Evolutionary conservation across 176 grass and related monocot genomes (phyloP).

Genomic region (Rhynchospora breviuscula): DNA sequence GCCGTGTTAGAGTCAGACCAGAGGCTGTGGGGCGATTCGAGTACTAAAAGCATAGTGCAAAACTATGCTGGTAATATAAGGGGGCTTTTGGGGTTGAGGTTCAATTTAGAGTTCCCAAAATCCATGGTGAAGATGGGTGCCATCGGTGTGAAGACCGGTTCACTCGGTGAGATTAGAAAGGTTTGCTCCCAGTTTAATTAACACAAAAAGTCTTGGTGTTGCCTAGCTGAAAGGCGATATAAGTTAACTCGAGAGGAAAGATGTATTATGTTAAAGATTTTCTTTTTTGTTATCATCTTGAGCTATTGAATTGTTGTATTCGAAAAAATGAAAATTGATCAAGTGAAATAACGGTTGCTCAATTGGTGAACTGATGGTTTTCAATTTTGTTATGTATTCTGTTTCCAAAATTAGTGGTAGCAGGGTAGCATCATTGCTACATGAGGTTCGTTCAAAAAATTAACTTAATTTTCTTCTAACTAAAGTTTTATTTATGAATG

Average conservation of each 20-base stretch:
- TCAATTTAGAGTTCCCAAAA: conserved; percentile 53
- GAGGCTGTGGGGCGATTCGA: conserved; percentile 61
- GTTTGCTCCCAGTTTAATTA: conserved; percentile 67
- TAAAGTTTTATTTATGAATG: not conserved
- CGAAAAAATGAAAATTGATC: no score
- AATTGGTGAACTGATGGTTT: no score
- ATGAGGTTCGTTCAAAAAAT: not conserved
- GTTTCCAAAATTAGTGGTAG: no score
- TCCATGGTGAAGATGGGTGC: conserved; percentile 51
- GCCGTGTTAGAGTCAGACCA: conserved; percentile 79
- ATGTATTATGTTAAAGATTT: no score
- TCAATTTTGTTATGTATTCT: no score
- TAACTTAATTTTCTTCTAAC: not conserved
- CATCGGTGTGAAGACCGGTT: conserved; percentile 60
- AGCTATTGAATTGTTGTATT: no score
- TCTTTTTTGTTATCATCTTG: no score
- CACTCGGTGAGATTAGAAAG: conserved; percentile 49
- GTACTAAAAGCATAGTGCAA: conserved; percentile 38
- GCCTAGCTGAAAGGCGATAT: not conserved
- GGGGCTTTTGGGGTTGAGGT: conserved; percentile 53
- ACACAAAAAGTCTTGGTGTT: not conserved
- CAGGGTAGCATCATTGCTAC: no score
- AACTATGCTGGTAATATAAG: conserved; percentile 56
- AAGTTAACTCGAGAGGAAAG: no score
- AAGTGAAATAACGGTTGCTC: no score